Base-by-base conservation (phyloP, 257 asterid genomes). In the Solanum sitiens region DNA sequence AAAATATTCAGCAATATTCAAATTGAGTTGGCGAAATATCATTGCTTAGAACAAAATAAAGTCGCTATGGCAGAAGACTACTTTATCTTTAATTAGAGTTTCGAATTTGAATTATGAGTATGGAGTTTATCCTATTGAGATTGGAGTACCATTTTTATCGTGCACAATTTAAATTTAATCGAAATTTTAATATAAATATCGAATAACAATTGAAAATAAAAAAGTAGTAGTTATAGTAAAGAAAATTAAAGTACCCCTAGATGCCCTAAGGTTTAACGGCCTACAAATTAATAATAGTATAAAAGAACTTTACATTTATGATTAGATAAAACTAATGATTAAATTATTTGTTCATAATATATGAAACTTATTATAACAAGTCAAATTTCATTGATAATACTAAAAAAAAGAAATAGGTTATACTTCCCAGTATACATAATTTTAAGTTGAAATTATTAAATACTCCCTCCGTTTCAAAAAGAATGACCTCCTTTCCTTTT, bases 131-230 rank as follows among this genome's bases (percentile, higher is more conserved):
- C 0, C 0, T 56, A 56, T 56, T 56, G 11, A 23, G 61, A 50
- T 50, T 8, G 61, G n/a, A 56, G 11, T 23, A 18, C 0, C 65
- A 56, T 23, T 0, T 10, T 7, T 4, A 0, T 4, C 20, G 2
- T 18, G 0, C 10, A 4, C 0, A 0, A 18, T 56, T 0, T 23
- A 18, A 56, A 56, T 56, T 56, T 56, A 56, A 56, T 56, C 11
- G 11, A 0, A 0, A 10, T 21, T 53, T 1, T 8, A 2, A 53
- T 53, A 0, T 4, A 0, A 18, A 8, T 18, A 6, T 53, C 23
- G 0, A 0, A 53, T 23, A 7, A 0, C 4, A 4, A 18, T 11
- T 0, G 12, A 8, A 18, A 15, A 44, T 11, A 13, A 56, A 7
- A 6, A 16, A 18, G n/a, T 8, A 50, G 59, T 50, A 18, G 11